Conservation (phyloP, 106 monocot species). For the Phalaenopsis equestris region DNA sequence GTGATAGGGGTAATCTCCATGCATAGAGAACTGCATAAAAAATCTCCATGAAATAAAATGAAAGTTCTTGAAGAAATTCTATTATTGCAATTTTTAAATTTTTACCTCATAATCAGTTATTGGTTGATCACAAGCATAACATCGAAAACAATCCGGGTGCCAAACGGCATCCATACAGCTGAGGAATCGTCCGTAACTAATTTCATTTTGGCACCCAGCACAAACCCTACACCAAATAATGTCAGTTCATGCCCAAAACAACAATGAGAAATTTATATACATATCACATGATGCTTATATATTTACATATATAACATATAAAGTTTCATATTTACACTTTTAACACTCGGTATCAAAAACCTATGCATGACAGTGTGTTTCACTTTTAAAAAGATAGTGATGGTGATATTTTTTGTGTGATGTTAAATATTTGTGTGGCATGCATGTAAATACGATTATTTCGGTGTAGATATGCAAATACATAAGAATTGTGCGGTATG, state of each 20-base stretch:
- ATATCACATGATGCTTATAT: too few relatives aligned
- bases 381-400: too few relatives aligned
- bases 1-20: constrained; percentile 70
- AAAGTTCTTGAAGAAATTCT: neutral
- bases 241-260: neutral
- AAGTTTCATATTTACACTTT: too few relatives aligned
- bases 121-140: constrained; percentile 69
- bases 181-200: constrained; percentile 75
- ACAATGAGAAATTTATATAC: too few relatives aligned
- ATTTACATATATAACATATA: too few relatives aligned
- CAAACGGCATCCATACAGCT: constrained; percentile 78
- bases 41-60: neutral
- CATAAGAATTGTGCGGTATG: too few relatives aligned
- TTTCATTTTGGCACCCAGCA: constrained; percentile 70
- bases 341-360: too few relatives aligned
- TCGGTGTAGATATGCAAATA: too few relatives aligned
- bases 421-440: too few relatives aligned
- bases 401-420: too few relatives aligned
- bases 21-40: constrained; percentile 64
- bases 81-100: neutral
- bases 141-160: constrained; percentile 84
- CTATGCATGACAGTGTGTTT: too few relatives aligned
- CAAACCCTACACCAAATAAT: constrained; percentile 49
- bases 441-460: too few relatives aligned
- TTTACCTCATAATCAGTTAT: constrained; percentile 72